Percentiles rank a stretch among this genome's conserved stretches.
These are phyloP conservation scores for Pharus latifolius DNA, from an alignment of 176 grass and related monocot species.

Conservation along the genomic window DNA sequence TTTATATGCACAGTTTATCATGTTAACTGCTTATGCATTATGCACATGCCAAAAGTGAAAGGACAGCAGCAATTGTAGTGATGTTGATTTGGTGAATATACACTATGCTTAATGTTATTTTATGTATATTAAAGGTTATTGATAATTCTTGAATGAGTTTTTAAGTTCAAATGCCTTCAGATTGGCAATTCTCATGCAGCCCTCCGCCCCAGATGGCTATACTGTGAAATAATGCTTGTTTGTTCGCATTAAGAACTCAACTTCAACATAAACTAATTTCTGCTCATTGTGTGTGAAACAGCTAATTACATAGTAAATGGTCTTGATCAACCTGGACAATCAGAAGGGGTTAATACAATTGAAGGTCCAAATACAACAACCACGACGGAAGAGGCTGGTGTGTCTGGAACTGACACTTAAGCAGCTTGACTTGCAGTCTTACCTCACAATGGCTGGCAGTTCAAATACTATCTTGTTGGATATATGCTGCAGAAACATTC, in stretches of 20 bases:
- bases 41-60: no score
- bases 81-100: no score
- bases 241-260: not conserved
- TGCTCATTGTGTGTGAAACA: conserved; percentile 15
- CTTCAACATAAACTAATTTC: not conserved
- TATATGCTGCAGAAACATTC: not conserved
- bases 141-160: no score
- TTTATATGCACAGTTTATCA: no score
- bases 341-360: not conserved
- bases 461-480: not conserved
- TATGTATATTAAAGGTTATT: no score
- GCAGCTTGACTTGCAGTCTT: not conserved
- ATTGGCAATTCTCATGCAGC: no score
- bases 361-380: conserved; percentile 15
- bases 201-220: not conserved
- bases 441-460: not conserved
- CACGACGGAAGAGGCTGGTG: conserved; percentile 9
- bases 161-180: no score
- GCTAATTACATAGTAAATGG: conserved; percentile 41
- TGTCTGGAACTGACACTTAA: conserved; percentile 1
- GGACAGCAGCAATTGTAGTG: no score
- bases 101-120: no score
- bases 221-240: not conserved
- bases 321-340: conserved; percentile 19
- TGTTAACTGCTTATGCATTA: no score